Percentiles rank a stretch among this genome's conserved stretches.
phyloP scores from a whole-genome alignment of 441 rosid genomes.

The Hura crepitans region DNA sequence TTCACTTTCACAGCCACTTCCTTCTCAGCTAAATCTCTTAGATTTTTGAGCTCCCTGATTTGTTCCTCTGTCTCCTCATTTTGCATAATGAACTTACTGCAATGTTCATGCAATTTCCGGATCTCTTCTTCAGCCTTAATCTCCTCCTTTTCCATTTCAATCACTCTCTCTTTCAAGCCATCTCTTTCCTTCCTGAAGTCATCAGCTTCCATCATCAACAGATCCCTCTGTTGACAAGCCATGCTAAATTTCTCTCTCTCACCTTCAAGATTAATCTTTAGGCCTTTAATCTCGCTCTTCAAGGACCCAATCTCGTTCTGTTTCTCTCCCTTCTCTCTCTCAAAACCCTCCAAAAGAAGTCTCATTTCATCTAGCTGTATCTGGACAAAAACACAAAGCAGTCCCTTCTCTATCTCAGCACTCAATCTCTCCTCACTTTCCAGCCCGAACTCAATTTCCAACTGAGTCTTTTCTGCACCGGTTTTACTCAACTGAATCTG shows the following conservation, averaged over 20 bases:
- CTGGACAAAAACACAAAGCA: constrained; percentile 38
- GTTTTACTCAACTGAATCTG: constrained; percentile 40
- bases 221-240: constrained; percentile 39
- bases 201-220: constrained; percentile 24
- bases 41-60: constrained; percentile 9
- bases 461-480: constrained; percentile 24
- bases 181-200: constrained; percentile 30
- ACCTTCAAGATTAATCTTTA: constrained; percentile 31
- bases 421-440: constrained; percentile 37
- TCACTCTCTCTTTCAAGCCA: constrained; percentile 30
- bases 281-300: constrained; percentile 29
- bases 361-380: constrained; percentile 36
- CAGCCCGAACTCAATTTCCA: constrained; percentile 33
- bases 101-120: constrained; percentile 22
- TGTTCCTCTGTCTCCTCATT: constrained; percentile 27
- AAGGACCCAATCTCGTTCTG: constrained; percentile 37
- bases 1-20: constrained; percentile 26
- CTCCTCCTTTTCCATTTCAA: constrained; percentile 36
- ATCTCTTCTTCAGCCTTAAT: constrained; percentile 29
- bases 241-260: constrained; percentile 34
- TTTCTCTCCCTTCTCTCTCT: constrained; percentile 34
- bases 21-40: constrained; percentile 25
- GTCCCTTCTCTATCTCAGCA: constrained; percentile 40
- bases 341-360: constrained; percentile 27
- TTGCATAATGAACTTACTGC: constrained; percentile 25